Base-by-base conservation (phyloP, 257 asterid genomes). In the Penstemon eatonii region DNA sequence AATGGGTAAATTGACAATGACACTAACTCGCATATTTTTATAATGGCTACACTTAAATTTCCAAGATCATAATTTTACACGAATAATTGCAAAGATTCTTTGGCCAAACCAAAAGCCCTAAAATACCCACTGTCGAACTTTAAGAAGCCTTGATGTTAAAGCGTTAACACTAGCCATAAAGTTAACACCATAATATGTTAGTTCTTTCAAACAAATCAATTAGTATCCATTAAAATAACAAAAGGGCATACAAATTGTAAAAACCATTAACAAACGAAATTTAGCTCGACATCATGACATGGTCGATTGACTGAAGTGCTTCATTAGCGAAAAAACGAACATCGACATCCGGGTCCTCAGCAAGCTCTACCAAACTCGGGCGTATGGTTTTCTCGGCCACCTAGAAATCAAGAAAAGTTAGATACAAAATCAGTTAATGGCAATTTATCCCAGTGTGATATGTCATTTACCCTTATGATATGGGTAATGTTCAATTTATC, bases 321-420 rank as follows among this genome's bases (percentile, higher is more conserved):
- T 92, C 89, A 73, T 80, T 90, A 37, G 97, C 98, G 3, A 83
- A 89, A 53, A 78, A 87, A 62, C 96, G 91, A 71, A 92, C 98
- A 70, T 92, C 98, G 4, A 89, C 96, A 66, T 92, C 98, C 5
- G 96, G 95, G 69, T 92, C 98, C 86, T 92, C 98, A 0, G 87
- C 72, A 19, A 92, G 92, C 68, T 92, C 98, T 9, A 82, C 93
- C 80, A 92, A 78, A 72, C 85, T 75, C 7, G 97, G 98, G 25
- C 89, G 86, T 44, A 92, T 86, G 58, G 88, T 83, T 51, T 73
- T 83, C 82, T 92, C 97, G 60, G 82, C 96, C 74, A 92, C 98
- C 98, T 90, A 82, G 37, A 56, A 5, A 45, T 33, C 66, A 76
- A 50, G 40, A 54, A 43, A 2, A n/a, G 53, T 19, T 19, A 19